Evolutionary conservation across 23 red algal species (phyloP).

Genomic region (Agarophyton chilense): DNA sequence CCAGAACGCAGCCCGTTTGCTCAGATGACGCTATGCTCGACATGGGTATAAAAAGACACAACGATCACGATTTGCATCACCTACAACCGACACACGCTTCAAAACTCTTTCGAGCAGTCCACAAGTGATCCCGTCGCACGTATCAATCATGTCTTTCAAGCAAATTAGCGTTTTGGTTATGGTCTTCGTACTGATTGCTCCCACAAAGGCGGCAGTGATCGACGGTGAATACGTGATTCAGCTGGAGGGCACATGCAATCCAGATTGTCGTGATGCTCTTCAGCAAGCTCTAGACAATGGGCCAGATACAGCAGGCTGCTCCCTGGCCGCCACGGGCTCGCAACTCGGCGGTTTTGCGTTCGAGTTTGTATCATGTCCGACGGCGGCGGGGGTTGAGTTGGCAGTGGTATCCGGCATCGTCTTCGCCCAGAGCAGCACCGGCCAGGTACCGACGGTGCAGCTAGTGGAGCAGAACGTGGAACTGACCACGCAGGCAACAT

Average conservation of each 20-base stretch:
- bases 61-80: too few relatives aligned
- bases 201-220: not conserved
- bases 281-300: not conserved
- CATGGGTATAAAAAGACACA: too few relatives aligned
- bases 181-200: too few relatives aligned
- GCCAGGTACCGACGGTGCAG: not conserved
- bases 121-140: too few relatives aligned
- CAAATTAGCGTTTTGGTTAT: not conserved
- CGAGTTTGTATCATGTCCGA: slow-evolving; percentile 8
- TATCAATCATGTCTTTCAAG: too few relatives aligned
- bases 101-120: too few relatives aligned
- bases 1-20: too few relatives aligned
- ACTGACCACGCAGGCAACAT: not conserved
- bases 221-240: not conserved
- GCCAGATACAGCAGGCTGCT: not conserved
- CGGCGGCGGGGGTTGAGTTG: not conserved
- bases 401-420: not conserved
- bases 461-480: not conserved
- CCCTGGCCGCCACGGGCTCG: not conserved
- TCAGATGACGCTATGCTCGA: too few relatives aligned
- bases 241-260: not conserved
- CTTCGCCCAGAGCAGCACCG: not conserved
- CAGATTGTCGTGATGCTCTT: not conserved
- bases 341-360: not conserved
- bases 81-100: too few relatives aligned